phyloP scores from a whole-genome alignment of 352 stramenopile species.

The Globisporangium camurandrum region DNA sequence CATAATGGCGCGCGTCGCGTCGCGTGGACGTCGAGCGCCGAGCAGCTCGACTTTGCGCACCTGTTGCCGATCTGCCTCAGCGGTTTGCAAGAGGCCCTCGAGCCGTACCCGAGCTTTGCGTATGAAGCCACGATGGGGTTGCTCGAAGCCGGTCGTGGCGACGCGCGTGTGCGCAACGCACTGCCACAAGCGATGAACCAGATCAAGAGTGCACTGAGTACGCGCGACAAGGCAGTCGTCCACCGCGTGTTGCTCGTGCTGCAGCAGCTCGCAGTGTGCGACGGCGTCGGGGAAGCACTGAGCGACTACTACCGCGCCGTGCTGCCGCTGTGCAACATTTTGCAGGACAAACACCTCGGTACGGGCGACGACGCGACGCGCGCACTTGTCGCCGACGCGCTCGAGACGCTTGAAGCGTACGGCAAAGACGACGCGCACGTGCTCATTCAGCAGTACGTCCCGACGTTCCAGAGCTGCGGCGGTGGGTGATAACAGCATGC shows the following conservation, averaged over 20 bases:
- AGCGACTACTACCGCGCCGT: constrained; percentile 64
- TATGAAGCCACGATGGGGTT: constrained; percentile 61
- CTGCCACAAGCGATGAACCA: constrained; percentile 51
- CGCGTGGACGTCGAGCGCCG: constrained; percentile 44
- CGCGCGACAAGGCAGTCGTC: constrained; percentile 53
- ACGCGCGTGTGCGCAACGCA: constrained; percentile 42
- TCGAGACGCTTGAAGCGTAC: constrained; percentile 72
- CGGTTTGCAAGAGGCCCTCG: constrained; percentile 63
- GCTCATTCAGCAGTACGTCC: constrained; percentile 75
- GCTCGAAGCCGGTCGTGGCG: constrained; percentile 38
- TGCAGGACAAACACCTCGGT: constrained; percentile 71
- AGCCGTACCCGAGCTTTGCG: constrained; percentile 64
- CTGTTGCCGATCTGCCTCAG: constrained; percentile 68
- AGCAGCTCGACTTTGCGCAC: constrained; percentile 58
- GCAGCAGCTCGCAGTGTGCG: constrained; percentile 66
- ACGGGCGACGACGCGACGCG: constrained; percentile 54
- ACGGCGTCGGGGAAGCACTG: constrained; percentile 54
- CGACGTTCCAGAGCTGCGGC: constrained; percentile 46
- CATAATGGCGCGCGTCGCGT: constrained; percentile 36
- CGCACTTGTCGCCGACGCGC: constrained; percentile 46
- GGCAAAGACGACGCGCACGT: constrained; percentile 56
- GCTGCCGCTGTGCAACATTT: constrained; percentile 75
- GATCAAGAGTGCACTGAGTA: constrained; percentile 55
- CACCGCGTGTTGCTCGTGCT: constrained; percentile 63
- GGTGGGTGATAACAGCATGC: not conserved